phyloP scores from a whole-genome alignment of 495 filamentous ascomycete species.

The Mycothermus thermophilus region DNA sequence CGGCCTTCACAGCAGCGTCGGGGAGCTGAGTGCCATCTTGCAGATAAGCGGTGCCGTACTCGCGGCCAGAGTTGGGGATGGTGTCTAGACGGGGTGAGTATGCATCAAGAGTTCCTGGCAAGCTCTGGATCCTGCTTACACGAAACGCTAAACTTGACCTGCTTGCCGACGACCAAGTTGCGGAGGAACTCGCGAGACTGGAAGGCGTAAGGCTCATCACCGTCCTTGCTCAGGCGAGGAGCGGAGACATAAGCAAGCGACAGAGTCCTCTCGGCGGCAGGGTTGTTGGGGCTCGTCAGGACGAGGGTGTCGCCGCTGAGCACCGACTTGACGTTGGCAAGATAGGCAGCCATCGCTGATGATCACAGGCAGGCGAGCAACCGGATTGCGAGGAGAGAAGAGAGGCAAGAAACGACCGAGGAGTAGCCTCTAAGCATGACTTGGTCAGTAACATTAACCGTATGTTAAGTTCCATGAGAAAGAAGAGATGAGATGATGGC shows the following conservation, averaged over 20 bases:
- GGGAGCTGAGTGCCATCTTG: slow-evolving; percentile 62
- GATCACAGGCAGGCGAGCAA: not conserved
- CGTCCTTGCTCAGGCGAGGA: slow-evolving; percentile 73
- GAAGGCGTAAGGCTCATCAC: slow-evolving; percentile 84
- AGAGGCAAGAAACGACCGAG: not conserved
- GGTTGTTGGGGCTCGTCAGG: slow-evolving; percentile 56
- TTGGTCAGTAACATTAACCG: too few species aligned
- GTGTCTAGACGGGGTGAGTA: slow-evolving; percentile 32
- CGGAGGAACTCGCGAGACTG: slow-evolving; percentile 87
- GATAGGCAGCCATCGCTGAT: slow-evolving; percentile 29
- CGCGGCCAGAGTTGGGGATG: slow-evolving; percentile 69
- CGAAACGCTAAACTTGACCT: slow-evolving; percentile 66
- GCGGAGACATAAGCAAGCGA: slow-evolving; percentile 85
- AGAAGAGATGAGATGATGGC: too few species aligned
- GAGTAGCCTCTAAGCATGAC: slow-evolving; percentile 1
- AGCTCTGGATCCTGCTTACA: slow-evolving; percentile 14
- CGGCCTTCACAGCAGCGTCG: slow-evolving; percentile 66
- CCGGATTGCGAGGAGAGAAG: not conserved
- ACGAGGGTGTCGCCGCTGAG: slow-evolving; percentile 86
- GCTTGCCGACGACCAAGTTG: slow-evolving; percentile 69
- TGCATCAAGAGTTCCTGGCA: not conserved
- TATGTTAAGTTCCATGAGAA: too few species aligned
- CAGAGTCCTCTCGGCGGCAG: slow-evolving; percentile 65
- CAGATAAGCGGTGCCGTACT: slow-evolving; percentile 70
- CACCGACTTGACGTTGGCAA: slow-evolving; percentile 83